phyloP scores from a whole-genome alignment of 305 asterid species.

The Ilex paraguariensis region DNA sequence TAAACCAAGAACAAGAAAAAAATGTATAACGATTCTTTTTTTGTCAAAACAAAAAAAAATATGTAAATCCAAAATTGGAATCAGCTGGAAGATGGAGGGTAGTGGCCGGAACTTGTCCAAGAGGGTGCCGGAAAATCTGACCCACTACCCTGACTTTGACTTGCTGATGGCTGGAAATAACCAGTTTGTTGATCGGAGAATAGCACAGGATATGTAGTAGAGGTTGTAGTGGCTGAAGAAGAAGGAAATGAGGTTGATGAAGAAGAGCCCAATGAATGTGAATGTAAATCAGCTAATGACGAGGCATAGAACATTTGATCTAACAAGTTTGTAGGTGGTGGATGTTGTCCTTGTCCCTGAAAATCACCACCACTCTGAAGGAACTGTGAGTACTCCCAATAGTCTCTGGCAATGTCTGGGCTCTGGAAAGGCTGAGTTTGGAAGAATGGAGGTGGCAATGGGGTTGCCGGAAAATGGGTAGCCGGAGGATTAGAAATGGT shows the following conservation, averaged over 20 bases:
- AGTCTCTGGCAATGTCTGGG: conserved; percentile 18
- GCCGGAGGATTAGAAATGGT: conserved; percentile 5
- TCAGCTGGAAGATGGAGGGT: conserved; percentile 22
- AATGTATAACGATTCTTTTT: no score
- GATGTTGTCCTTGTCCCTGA: background rate
- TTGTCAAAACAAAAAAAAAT: background rate
- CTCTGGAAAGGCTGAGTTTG: background rate
- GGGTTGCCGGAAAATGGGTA: background rate
- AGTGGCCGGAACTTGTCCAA: conserved; percentile 15
- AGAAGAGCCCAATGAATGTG: conserved; percentile 10
- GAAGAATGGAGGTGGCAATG: conserved; percentile 7
- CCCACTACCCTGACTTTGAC: conserved; percentile 3
- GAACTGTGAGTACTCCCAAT: conserved; percentile 36
- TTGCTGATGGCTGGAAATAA: conserved; percentile 8
- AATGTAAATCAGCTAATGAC: conserved; percentile 11
- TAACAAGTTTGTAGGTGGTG: background rate
- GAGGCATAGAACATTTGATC: conserved; percentile 16
- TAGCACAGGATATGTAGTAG: conserved; percentile 8
- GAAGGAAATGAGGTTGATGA: conserved; percentile 8
- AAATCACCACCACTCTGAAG: conserved; percentile 39
- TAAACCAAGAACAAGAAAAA: background rate
- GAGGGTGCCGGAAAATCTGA: conserved; percentile 12
- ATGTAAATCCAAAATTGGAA: background rate
- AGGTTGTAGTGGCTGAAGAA: conserved; percentile 4
- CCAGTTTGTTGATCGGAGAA: conserved; percentile 10